Conservation (phyloP, 2,329 filamentous ascomycete species). For the Microsporum canis region DNA sequence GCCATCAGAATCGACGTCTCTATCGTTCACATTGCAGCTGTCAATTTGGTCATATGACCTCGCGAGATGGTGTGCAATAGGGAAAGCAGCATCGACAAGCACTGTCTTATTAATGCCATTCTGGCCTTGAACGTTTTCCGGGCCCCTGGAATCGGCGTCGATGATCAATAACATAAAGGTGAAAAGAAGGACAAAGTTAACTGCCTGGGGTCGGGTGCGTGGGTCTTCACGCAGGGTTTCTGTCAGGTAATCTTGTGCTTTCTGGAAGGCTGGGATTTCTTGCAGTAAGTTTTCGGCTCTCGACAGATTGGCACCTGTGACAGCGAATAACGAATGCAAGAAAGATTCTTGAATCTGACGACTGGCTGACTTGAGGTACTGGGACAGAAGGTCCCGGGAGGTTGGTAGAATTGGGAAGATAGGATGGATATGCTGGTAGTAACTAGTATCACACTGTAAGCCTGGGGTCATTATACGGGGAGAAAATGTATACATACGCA, state of each 20-base stretch:
- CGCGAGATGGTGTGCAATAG: constrained; percentile 30
- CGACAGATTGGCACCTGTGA: constrained; percentile 28
- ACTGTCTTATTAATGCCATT: constrained; percentile 31
- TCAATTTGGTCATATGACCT: constrained; percentile 31
- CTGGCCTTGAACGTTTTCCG: constrained; percentile 32
- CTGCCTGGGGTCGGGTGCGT: constrained; percentile 22
- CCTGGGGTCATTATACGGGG: neutral
- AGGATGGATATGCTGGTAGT: constrained; percentile 32
- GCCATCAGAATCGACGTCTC: constrained; percentile 31
- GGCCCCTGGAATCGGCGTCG: constrained; percentile 33
- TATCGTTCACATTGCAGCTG: constrained; percentile 21
- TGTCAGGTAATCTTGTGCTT: constrained; percentile 31
- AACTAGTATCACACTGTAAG: constrained; percentile 22
- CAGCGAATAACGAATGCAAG: constrained; percentile 29
- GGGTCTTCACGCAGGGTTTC: constrained; percentile 30
- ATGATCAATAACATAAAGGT: constrained; percentile 32
- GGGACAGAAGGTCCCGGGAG: constrained; percentile 28
- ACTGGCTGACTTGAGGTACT: constrained; percentile 29
- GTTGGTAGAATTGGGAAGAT: constrained; percentile 33
- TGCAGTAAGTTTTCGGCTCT: constrained; percentile 26
- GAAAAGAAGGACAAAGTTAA: constrained; percentile 34
- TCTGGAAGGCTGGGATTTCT: constrained; percentile 26
- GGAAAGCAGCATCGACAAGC: constrained; percentile 30
- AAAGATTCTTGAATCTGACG: constrained; percentile 33
- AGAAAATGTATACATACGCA: constrained; percentile 23